These are phyloP conservation scores for Sugiyamaella floridensis DNA, from an alignment of 805 yeast genomes.

Conservation along the genomic window DNA sequence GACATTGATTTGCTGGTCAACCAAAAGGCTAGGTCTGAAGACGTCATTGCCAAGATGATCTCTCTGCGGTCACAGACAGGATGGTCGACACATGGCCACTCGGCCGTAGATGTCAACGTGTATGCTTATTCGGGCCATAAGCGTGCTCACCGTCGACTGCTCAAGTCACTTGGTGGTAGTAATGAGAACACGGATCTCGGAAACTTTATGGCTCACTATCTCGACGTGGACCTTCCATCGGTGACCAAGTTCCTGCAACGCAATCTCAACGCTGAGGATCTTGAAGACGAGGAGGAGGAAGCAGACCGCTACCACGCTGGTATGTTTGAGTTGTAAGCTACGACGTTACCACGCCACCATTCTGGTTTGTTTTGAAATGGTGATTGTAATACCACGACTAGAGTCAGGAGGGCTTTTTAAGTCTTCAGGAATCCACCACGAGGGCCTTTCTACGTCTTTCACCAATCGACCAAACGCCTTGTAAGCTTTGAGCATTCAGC, in stretches of 20 bases:
- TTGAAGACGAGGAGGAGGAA: not conserved
- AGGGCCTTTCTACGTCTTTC: no score
- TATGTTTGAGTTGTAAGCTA: not conserved
- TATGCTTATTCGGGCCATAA: constrained; percentile 66
- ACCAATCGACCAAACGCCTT: no score
- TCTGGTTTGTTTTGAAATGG: no score
- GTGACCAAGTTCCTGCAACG: constrained; percentile 26
- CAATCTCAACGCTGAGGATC: constrained; percentile 6
- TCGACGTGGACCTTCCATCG: constrained; percentile 28
- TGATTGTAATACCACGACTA: no score
- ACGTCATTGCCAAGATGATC: constrained; percentile 59
- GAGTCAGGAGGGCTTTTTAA: no score
- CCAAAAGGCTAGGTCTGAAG: constrained; percentile 30
- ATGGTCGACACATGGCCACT: constrained; percentile 96
- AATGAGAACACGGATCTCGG: constrained; percentile 88
- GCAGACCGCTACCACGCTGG: constrained; percentile 3
- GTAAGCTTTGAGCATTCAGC: no score
- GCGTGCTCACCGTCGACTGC: constrained; percentile 9
- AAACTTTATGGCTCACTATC: constrained; percentile 52
- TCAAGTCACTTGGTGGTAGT: constrained; percentile 58
- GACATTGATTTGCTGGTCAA: constrained; percentile 46
- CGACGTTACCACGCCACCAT: no score
- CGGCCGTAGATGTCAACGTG: constrained; percentile 87
- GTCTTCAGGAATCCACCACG: no score
- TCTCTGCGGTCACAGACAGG: constrained; percentile 83